A percentile compares a stretch with the other conserved stretches of the same genome.
Evolutionary conservation across 2,329 filamentous ascomycete genomes (phyloP).

Genomic region (Trichoderma breve): DNA sequence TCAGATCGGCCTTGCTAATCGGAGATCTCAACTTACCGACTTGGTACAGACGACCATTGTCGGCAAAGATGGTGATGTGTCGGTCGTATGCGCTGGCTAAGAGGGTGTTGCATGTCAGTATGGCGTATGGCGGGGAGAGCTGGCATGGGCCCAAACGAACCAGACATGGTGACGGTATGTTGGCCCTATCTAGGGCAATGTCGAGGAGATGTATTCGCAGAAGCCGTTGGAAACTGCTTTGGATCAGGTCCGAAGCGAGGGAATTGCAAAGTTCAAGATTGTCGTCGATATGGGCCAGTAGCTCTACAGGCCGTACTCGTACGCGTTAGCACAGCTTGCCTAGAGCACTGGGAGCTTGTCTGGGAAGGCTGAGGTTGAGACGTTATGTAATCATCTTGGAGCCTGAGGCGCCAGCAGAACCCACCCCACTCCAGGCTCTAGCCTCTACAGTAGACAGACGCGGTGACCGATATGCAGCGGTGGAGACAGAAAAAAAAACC

Average conservation of each 20-base stretch:
- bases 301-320: slow-evolving; percentile 24
- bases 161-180: slow-evolving; percentile 49
- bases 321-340: slow-evolving; percentile 52
- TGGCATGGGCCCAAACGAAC: slow-evolving; percentile 36
- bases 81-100: slow-evolving; percentile 81
- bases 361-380: slow-evolving; percentile 35
- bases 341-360: slow-evolving; percentile 34
- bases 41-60: slow-evolving; percentile 98
- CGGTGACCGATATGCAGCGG: not conserved
- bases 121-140: slow-evolving; percentile 18
- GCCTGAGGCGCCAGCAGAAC: slow-evolving; percentile 32
- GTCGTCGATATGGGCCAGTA: slow-evolving; percentile 21
- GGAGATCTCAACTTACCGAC: slow-evolving; percentile 69
- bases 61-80: slow-evolving; percentile 99
- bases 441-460: not conserved
- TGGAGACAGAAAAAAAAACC: slow-evolving; percentile 18
- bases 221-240: not conserved
- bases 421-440: not conserved
- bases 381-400: slow-evolving; percentile 28
- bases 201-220: not conserved
- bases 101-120: slow-evolving; percentile 31
- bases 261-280: slow-evolving; percentile 13
- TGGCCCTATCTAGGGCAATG: slow-evolving; percentile 24
- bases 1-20: not conserved
- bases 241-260: not conserved